Conservation (phyloP, 2,329 filamentous ascomycete genomes). For the Salinomyces thailandicus region DNA sequence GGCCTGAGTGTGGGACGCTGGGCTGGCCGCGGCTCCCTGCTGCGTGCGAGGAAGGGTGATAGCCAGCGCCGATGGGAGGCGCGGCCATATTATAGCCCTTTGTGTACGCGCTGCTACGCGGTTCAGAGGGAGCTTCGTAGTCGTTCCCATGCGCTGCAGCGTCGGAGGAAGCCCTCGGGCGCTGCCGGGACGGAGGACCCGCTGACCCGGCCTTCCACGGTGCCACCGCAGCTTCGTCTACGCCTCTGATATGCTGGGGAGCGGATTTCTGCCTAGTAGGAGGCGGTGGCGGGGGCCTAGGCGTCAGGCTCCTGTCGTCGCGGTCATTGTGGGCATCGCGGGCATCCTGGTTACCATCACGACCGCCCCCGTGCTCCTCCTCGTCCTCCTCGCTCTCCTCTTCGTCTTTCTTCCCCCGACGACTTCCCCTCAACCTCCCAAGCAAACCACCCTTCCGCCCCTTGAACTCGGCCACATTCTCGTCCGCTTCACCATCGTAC, state of each 20-base stretch:
- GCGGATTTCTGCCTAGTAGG: not conserved
- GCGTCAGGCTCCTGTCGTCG: no score
- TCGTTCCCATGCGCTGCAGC: not conserved
- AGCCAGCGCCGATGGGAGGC: slow-evolving; percentile 16
- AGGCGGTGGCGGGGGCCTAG: not conserved
- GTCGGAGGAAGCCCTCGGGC: not conserved
- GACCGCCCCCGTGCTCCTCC: not conserved
- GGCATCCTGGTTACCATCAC: not conserved
- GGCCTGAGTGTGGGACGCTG: not conserved
- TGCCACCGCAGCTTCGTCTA: no score
- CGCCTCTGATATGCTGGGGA: not conserved
- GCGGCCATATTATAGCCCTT: slow-evolving; percentile 14
- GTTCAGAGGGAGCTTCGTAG: no score
- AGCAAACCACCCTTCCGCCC: slow-evolving; percentile 3
- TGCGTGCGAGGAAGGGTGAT: not conserved
- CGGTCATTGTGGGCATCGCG: not conserved
- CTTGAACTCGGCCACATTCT: slow-evolving; percentile 13
- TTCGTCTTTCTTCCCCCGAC: slow-evolving; percentile 3
- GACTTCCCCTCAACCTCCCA: slow-evolving; percentile 9
- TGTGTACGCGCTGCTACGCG: slow-evolving; percentile 2
- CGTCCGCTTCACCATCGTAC: slow-evolving; percentile 29
- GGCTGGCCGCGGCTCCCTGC: not conserved
- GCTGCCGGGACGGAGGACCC: no score
- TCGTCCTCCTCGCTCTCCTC: slow-evolving; percentile 14
- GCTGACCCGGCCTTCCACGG: no score